Percentiles rank a stretch among this genome's conserved stretches.
These are phyloP conservation scores for Verticillium albo-atrum DNA, from an alignment of 2,329 filamentous ascomycete species.

Conservation along the genomic window DNA sequence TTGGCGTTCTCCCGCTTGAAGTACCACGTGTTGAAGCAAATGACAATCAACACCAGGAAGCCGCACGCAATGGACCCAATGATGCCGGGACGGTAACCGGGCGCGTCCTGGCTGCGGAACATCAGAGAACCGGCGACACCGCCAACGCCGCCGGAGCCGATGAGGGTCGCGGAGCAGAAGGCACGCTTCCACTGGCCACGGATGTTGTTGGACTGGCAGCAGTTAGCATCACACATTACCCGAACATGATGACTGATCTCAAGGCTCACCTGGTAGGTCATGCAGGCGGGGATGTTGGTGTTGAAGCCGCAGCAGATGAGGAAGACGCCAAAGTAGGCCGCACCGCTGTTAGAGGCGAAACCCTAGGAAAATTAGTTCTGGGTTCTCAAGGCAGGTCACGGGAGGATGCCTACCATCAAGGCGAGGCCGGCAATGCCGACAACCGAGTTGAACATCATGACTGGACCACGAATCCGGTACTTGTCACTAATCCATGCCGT, in stretches of 20 bases:
- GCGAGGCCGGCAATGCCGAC: constrained; percentile 61
- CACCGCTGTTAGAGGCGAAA: constrained; percentile 42
- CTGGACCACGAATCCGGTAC: constrained; percentile 58
- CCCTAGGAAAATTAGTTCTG: constrained; percentile 23
- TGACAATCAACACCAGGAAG: constrained; percentile 1
- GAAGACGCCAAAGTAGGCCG: constrained; percentile 66
- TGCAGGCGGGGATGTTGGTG: constrained; percentile 5
- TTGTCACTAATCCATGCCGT: constrained; percentile 63
- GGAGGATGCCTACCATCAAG: constrained; percentile 48
- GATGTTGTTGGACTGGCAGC: constrained; percentile 12
- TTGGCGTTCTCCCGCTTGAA: constrained; percentile 6
- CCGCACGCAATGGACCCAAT: constrained; percentile 3
- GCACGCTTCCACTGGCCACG: constrained; percentile 13
- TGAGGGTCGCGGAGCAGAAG: constrained; percentile 10
- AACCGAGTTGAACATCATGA: constrained; percentile 57
- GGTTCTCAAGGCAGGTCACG: too few relatives aligned
- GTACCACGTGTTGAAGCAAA: constrained; percentile 1
- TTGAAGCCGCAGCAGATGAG: constrained; percentile 27
- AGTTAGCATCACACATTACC: not conserved
- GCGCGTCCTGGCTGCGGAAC: constrained; percentile 5
- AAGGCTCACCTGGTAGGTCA: not conserved
- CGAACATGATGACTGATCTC: not conserved
- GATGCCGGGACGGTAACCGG: not conserved
- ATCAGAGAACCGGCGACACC: constrained; percentile 12
- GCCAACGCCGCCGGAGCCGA: constrained; percentile 9